A percentile compares a stretch with the other conserved stretches of the same genome.
These are phyloP conservation scores for Aethionema arabicum DNA, from an alignment of 345 rosid genomes.

Conservation along the genomic window DNA sequence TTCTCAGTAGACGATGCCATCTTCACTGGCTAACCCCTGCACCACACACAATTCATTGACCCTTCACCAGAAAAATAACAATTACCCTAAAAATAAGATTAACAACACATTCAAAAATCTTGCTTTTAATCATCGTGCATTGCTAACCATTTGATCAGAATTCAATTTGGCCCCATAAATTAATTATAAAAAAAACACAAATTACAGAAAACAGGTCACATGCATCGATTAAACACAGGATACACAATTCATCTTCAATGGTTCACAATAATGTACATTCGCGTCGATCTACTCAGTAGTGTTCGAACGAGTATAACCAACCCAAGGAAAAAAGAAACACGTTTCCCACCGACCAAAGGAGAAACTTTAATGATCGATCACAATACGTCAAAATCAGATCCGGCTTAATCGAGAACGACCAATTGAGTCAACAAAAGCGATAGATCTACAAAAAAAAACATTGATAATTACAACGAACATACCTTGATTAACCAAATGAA, in stretches of 20 bases:
- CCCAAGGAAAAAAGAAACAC: neutral
- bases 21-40: conserved; percentile 39
- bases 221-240: conserved; percentile 18
- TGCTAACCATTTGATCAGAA: conserved; percentile 15
- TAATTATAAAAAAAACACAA: neutral
- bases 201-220: conserved; percentile 1
- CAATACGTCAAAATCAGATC: conserved; percentile 3
- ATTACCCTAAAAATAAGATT: neutral
- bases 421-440: conserved; percentile 3
- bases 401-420: neutral
- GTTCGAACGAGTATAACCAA: conserved; percentile 17
- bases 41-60: neutral
- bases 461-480: conserved; percentile 15
- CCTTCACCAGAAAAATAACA: neutral
- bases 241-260: neutral
- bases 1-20: conserved; percentile 48
- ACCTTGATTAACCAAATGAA: conserved; percentile 25
- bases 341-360: conserved; percentile 4
- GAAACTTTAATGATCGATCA: neutral
- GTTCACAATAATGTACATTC: conserved; percentile 19
- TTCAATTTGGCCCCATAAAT: conserved; percentile 1
- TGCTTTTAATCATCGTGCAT: conserved; percentile 9
- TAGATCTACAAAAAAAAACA: conserved; percentile 27
- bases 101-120: neutral
- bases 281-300: conserved; percentile 24